Evolutionary conservation across 2,329 filamentous ascomycete species (phyloP), one percentile per base, ranked within the genome.

Genomic region (Aspergillus sergii): DNA sequence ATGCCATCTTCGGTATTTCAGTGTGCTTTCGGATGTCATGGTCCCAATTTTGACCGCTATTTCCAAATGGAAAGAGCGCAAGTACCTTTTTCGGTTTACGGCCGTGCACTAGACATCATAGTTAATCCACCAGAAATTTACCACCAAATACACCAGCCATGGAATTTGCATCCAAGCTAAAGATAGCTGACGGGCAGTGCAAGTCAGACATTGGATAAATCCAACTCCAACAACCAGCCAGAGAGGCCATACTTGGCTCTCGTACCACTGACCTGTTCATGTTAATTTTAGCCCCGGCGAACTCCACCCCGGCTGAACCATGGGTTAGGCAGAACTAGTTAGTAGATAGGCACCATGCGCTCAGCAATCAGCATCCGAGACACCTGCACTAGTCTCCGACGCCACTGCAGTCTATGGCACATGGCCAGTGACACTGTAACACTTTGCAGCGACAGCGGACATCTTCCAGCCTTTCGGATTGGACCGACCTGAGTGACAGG

Each of bases 321-420:
- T 55, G 53, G 59, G 19, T 51, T 54, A 55, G 51, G 32, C 51
- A 55, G 51, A 23, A 55, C 51, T 55, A 55, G 51, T 19, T 45
- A 57, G 36, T 23, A 23, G 36, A 30, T 55, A 55, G 51, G 39
- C 53, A 57, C 19, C 32, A n/a, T 54, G 53, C 39, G 16, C 34
- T 41, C 39, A 61, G 54, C 54, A 57, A 64, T 64, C 48, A 57
- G 46, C 48, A 39, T 56, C 43, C 43, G 53, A 63, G 53, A 60
- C 57, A 60, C 39, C 45, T 30, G 57, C 53, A 30, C 51, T 63
- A 60, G 61, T 56, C 50, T 62, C 61, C 39, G 51, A 55, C 61
- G 57, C 61, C 61, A 62, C 57, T 56, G 61, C 46, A 54, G 26
- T 28, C 48, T 30, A n/a, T 16, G 32, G 41, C 58, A 59, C 58